Evolutionary conservation across 2,329 filamentous ascomycete genomes (phyloP).

Genomic region (Talaromyces sp.): DNA sequence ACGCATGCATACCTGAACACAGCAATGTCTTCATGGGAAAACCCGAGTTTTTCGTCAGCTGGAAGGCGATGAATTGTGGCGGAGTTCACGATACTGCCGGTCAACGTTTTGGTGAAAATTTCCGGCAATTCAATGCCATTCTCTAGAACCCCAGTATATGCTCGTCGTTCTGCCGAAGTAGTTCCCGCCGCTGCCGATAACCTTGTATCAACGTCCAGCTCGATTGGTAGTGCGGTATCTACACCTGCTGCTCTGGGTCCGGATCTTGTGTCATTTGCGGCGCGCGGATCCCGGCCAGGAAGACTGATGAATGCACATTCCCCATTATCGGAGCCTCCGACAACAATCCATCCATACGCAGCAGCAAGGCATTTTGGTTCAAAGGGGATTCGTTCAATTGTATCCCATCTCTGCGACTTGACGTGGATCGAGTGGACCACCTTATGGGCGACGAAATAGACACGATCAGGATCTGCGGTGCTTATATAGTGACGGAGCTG

Average conservation of each 20-base stretch:
- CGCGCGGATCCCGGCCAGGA: conserved; percentile 26
- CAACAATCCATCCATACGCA: conserved; percentile 81
- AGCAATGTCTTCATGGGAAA: conserved; percentile 56
- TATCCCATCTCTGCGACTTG: conserved; percentile 66
- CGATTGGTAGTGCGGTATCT: conserved; percentile 56
- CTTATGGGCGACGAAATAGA: conserved; percentile 79
- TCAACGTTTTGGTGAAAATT: conserved; percentile 57
- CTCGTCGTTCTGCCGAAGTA: conserved; percentile 23
- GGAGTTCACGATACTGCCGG: conserved; percentile 64
- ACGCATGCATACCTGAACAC: conserved; percentile 43
- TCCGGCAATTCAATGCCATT: conserved; percentile 34
- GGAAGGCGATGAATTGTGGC: conserved; percentile 60
- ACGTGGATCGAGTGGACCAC: conserved; percentile 73
- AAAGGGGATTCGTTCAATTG: conserved; percentile 67
- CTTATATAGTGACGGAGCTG: conserved; percentile 82
- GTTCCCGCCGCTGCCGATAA: conserved; percentile 23
- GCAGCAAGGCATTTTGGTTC: conserved; percentile 83
- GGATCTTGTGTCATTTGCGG: conserved; percentile 28
- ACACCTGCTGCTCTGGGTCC: conserved; percentile 45
- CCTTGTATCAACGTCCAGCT: conserved; percentile 35
- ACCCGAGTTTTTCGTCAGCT: conserved; percentile 29
- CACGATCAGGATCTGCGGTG: conserved; percentile 67
- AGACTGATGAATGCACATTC: conserved; percentile 79
- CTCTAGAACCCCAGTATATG: conserved; percentile 21
- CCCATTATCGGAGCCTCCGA: conserved; percentile 78